These are phyloP conservation scores for Pulveroboletus frians DNA, from an alignment of 768 basidiomycete genomes.

Conservation along the genomic window DNA sequence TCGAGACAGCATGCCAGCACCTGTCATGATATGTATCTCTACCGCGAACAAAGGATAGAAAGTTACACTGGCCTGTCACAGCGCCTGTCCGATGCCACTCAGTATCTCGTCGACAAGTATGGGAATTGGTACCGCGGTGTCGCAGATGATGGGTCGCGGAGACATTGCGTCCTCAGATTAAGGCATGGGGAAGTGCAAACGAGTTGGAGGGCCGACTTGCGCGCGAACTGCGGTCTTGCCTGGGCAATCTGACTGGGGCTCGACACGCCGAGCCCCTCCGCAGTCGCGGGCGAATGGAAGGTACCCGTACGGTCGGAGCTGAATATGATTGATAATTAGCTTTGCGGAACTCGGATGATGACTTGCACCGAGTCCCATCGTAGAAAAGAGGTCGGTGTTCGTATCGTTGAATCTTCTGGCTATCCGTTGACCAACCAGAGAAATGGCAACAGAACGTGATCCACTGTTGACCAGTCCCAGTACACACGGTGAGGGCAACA, in stretches of 20 bases:
- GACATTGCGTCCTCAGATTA: background rate
- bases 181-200: background rate
- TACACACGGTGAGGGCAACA: background rate
- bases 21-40: background rate
- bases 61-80: no score
- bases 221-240: no score
- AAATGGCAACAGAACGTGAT: slow-evolving; percentile 31
- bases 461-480: slow-evolving; percentile 20
- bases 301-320: no score
- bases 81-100: no score
- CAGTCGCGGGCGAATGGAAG: no score
- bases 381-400: background rate
- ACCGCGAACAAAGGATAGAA: background rate
- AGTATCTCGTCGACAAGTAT: background rate
- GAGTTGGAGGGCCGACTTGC: no score
- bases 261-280: no score
- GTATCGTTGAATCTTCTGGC: background rate
- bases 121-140: background rate
- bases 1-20: background rate
- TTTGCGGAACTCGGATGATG: no score
- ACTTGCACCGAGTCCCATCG: no score
- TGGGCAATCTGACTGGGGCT: no score
- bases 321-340: no score
- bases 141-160: background rate
- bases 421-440: background rate